Conservation (phyloP, 768 basidiomycete genomes). For the Mycena vitilis region DNA sequence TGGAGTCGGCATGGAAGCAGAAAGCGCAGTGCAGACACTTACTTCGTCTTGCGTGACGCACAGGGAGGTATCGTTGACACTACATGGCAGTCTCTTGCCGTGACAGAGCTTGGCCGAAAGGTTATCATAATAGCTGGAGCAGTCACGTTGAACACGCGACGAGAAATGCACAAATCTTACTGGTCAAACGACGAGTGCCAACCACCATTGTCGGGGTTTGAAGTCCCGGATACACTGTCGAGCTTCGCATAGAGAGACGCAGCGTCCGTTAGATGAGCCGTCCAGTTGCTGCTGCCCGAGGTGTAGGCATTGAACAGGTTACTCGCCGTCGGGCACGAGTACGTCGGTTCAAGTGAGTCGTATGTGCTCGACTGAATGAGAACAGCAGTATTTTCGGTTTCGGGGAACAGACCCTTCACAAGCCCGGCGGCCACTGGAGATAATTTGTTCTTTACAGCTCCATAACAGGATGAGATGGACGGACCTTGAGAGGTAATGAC, state of each 20-base stretch:
- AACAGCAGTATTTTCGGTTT: conserved; percentile 46
- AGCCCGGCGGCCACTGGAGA: conserved; percentile 55
- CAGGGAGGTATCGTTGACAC: conserved; percentile 53
- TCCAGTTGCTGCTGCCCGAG: conserved; percentile 55
- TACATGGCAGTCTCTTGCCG: conserved; percentile 58
- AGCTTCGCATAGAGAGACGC: conserved; percentile 54
- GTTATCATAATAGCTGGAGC: conserved; percentile 61
- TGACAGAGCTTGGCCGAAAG: conserved; percentile 64
- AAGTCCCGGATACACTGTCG: conserved; percentile 57
- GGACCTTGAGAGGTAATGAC: conserved; percentile 60
- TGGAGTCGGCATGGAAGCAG: neutral
- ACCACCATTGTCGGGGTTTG: conserved; percentile 51
- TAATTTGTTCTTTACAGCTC: neutral
- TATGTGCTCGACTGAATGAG: conserved; percentile 53
- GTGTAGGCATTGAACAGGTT: conserved; percentile 50
- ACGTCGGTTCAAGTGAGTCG: conserved; percentile 62
- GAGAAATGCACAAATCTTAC: conserved; percentile 42
- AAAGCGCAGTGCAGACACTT: conserved; percentile 4
- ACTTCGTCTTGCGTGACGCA: conserved; percentile 59
- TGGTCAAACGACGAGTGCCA: conserved; percentile 66
- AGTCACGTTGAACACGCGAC: neutral
- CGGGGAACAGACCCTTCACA: conserved; percentile 58
- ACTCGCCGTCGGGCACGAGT: conserved; percentile 54
- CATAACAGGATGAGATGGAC: neutral
- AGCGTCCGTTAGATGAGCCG: conserved; percentile 52